Conservation (phyloP, 352 stramenopile species). For the Phytophthora pistaciae region DNA sequence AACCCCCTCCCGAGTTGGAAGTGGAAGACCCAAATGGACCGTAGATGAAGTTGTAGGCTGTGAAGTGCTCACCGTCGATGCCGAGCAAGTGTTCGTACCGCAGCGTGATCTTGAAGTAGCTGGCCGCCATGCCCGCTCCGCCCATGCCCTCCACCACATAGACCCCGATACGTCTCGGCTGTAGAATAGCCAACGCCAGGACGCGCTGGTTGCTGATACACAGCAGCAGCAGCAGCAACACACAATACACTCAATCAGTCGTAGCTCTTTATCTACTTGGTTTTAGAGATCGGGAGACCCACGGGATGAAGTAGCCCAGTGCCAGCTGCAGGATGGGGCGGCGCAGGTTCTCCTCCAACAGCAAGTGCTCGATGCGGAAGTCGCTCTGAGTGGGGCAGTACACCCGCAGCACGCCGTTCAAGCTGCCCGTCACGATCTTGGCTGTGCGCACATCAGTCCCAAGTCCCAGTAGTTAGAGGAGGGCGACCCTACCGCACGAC, state of each 20-base stretch:
- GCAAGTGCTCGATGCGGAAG: constrained; percentile 91
- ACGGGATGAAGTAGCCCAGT: constrained; percentile 88
- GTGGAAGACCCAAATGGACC: constrained; percentile 74
- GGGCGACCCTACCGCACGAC: not conserved
- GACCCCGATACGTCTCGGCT: constrained; percentile 81
- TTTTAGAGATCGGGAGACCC: constrained; percentile 21
- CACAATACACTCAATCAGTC: constrained; percentile 5
- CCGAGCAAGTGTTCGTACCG: constrained; percentile 90
- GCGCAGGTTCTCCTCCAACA: constrained; percentile 89
- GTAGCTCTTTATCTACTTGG: not conserved
- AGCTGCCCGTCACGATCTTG: constrained; percentile 92
- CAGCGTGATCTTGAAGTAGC: constrained; percentile 85
- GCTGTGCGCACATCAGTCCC: constrained; percentile 30
- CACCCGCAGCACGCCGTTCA: constrained; percentile 88
- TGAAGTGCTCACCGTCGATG: constrained; percentile 92
- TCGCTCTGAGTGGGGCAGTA: constrained; percentile 83
- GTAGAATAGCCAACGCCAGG: constrained; percentile 87
- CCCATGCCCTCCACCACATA: constrained; percentile 85
- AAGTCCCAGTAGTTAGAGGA: not conserved
- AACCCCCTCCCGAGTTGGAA: constrained; percentile 16
- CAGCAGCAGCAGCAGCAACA: not conserved
- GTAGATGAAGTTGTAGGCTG: constrained; percentile 90
- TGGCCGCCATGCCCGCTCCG: constrained; percentile 76
- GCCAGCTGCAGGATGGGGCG: constrained; percentile 89
- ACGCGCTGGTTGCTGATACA: constrained; percentile 57